Conservation (phyloP, 805 yeast genomes). For the Yamadazyma nakazawae region DNA sequence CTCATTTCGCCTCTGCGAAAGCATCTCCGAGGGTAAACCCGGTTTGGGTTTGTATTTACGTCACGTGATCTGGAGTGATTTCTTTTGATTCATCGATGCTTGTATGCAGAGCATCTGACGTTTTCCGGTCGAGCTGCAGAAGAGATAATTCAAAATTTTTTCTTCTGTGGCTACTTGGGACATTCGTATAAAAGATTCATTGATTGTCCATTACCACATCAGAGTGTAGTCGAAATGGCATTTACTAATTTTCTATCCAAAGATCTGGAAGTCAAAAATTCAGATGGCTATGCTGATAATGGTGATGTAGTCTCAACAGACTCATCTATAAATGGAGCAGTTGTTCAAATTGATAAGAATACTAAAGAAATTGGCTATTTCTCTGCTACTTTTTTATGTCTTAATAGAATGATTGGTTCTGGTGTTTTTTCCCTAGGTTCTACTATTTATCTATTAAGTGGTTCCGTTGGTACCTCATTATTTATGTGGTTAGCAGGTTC, state of each 20-base stretch:
- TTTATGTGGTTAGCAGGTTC: slow-evolving; percentile 77
- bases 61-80: neutral
- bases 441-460: slow-evolving; percentile 53
- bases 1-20: neutral
- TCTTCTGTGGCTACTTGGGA: neutral
- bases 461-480: slow-evolving; percentile 70
- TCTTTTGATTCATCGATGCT: neutral
- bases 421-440: slow-evolving; percentile 72
- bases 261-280: slow-evolving; percentile 5
- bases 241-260: slow-evolving; percentile 4
- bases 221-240: neutral
- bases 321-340: slow-evolving; percentile 20
- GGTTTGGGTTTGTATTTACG: neutral
- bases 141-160: neutral
- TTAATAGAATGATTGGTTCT: slow-evolving; percentile 72
- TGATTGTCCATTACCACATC: neutral
- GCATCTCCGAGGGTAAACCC: neutral
- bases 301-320: slow-evolving; percentile 4
- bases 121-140: neutral
- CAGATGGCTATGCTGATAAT: slow-evolving; percentile 1
- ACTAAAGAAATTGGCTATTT: slow-evolving; percentile 43
- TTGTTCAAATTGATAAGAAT: slow-evolving; percentile 41
- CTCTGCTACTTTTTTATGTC: slow-evolving; percentile 48
- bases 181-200: neutral
- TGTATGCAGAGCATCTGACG: neutral